Base-by-base conservation (phyloP, 345 rosid species). In the Sonneratia alba region DNA sequence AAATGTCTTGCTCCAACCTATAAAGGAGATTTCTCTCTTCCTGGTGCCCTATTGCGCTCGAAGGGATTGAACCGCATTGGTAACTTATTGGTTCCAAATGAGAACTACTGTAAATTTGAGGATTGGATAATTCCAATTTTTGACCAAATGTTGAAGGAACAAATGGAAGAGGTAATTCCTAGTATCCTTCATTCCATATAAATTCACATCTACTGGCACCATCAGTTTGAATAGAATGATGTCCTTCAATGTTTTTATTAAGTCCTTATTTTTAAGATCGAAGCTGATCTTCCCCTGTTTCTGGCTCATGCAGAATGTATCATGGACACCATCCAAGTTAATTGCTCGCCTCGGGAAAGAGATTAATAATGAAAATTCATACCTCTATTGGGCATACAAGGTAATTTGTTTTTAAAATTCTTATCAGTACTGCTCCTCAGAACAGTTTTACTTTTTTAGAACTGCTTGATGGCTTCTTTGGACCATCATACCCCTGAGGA, bases 371-470 rank as follows among this genome's bases (percentile, higher is more conserved):
- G 97, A 87, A 79, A 86, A 88, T 51, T 95, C 97, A 14, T 95
- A 95, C 62, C 92, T 95, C 74, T 90, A 86, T 74, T 92, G 98
- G 99, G 99, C 98, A 63, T 86, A 88, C 78, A 90, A 92, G 97
- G 99, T 83, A 76, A 4, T 42, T 8, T 40, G 6, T 40, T 42
- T 42, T 42, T 42, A 0, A 5, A 42, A 4, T 42, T 36, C 14
- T 4, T 16, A 66, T 21, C 18, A 1, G 24, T 37, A 22, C 19
- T 21, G 3, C 15, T 66, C 34, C 48, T 40, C 21, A 6, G 53
- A 21, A 2, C 36, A 19, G 70, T 53, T 32, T 67, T 37, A 62
- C 57, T 48, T 72, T 42, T 36, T 38, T 69, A 21, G 47, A 19
- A 40, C 24, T n/a, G 32, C 43, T 22, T 37, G 36, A 64, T 27